A percentile compares a stretch with the other conserved stretches of the same genome.
These are phyloP conservation scores for Picea sitchensis DNA, from an alignment of 75 land plant genomes.

Conservation along the genomic window DNA sequence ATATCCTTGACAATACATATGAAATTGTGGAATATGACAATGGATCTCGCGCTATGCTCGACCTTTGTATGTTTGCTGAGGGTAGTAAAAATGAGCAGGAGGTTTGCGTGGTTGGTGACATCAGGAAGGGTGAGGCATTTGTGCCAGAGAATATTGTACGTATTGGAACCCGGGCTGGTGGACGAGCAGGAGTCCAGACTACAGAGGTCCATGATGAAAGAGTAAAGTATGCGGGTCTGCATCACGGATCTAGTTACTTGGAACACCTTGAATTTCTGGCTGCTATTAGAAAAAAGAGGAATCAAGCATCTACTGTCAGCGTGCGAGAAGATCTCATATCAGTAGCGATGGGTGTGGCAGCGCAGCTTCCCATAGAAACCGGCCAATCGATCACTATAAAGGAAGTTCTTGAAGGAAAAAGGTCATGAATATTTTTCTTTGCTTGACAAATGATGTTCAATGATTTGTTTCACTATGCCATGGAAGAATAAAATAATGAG, in stretches of 20 bases:
- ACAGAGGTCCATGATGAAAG: conserved; percentile 60
- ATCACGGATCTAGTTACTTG: conserved; percentile 96
- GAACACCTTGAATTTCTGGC: conserved; percentile 79
- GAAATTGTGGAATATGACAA: conserved; percentile 59
- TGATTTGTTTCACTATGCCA: too few species aligned
- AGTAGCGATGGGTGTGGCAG: too few species aligned
- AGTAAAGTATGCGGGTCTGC: conserved; percentile 89
- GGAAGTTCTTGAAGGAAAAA: conserved; percentile 41
- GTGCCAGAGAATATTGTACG: conserved; percentile 94
- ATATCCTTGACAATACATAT: conserved; percentile 93
- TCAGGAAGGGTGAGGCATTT: conserved; percentile 97
- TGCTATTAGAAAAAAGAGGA: conserved; percentile 52
- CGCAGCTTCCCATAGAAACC: too few species aligned
- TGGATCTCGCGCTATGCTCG: too few species aligned
- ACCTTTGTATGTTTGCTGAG: too few species aligned
- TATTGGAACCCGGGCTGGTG: conserved; percentile 55
- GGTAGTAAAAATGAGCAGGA: too few species aligned
- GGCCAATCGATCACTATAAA: conserved; percentile 47
- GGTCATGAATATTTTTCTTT: too few species aligned
- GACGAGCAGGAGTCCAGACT: conserved; percentile 66
- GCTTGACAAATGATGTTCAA: too few species aligned
- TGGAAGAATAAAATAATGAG: too few species aligned
- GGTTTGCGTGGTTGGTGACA: conserved; percentile 41
- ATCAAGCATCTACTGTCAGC: conserved; percentile 46
- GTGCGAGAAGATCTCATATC: conserved; percentile 59